Conservation (phyloP, 345 rosid genomes). For the Eucalyptus rudis region DNA sequence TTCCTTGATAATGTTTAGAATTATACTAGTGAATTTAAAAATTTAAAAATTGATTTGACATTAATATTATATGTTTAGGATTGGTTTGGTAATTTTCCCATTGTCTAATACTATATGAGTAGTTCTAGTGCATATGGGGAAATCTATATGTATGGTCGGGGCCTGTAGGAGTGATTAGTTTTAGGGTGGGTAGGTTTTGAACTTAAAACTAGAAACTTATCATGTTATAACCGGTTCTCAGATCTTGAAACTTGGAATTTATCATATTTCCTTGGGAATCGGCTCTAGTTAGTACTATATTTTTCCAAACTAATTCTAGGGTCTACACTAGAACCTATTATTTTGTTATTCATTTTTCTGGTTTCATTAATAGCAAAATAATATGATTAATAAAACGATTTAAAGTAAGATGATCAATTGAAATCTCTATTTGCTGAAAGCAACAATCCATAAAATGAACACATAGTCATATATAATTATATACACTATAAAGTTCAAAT, state of each 20-base stretch:
- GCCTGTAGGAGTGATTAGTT: background rate
- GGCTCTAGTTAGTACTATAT: background rate
- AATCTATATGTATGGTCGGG: background rate
- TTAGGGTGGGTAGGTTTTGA: background rate
- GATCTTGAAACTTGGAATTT: too few relatives aligned
- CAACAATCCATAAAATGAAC: background rate
- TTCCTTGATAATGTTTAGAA: background rate
- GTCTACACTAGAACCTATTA: background rate
- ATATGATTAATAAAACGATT: background rate
- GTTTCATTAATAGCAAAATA: background rate
- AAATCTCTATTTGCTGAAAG: too few relatives aligned
- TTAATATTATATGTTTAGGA: background rate
- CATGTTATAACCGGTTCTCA: too few relatives aligned
- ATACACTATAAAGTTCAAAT: background rate
- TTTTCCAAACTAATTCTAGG: background rate
- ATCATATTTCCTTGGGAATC: background rate
- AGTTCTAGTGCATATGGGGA: background rate
- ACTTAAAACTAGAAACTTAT: background rate
- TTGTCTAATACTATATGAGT: background rate
- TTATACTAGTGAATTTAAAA: background rate
- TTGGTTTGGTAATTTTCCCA: background rate
- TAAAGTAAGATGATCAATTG: background rate
- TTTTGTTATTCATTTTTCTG: too few relatives aligned
- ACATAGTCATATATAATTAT: background rate
- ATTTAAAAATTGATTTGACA: background rate